Percentiles rank a stretch among this genome's conserved stretches.
Evolutionary conservation across 768 basidiomycete species (phyloP).

Genomic region (Scleroderma bovista): DNA sequence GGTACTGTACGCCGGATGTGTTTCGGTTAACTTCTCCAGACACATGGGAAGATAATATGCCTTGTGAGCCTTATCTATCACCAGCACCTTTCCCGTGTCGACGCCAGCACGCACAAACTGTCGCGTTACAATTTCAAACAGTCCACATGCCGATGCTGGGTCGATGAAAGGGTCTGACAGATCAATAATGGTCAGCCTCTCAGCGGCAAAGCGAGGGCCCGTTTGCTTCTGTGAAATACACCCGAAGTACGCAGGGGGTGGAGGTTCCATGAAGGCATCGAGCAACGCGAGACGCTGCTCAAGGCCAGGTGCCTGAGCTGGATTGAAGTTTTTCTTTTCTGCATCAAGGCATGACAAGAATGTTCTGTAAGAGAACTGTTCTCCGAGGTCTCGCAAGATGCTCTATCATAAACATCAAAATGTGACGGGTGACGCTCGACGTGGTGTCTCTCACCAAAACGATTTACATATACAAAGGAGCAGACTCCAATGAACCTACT

Average conservation of each 20-base stretch:
- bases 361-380: slow-evolving; percentile 44
- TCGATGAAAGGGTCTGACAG: slow-evolving; percentile 73
- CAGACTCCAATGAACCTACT: slow-evolving; percentile 50
- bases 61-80: slow-evolving; percentile 76
- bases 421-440: no score
- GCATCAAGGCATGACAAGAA: slow-evolving; percentile 45
- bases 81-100: slow-evolving; percentile 58
- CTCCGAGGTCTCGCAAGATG: slow-evolving; percentile 59
- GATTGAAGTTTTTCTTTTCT: slow-evolving; percentile 51
- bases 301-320: slow-evolving; percentile 47
- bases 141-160: slow-evolving; percentile 54
- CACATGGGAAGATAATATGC: no score
- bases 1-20: no score
- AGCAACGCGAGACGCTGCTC: slow-evolving; percentile 61
- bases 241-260: background rate
- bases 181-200: slow-evolving; percentile 63
- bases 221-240: slow-evolving; percentile 2
- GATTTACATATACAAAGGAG: slow-evolving; percentile 66
- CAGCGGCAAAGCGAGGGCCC: slow-evolving; percentile 41
- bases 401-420: slow-evolving; percentile 32
- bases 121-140: slow-evolving; percentile 66
- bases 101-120: slow-evolving; percentile 58
- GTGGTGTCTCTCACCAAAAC: slow-evolving; percentile 44
- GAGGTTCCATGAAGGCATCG: slow-evolving; percentile 47
- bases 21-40: no score